Percentiles rank a stretch among this genome's conserved stretches.
These are phyloP conservation scores for Trichoderma sp. DNA, from an alignment of 2,329 filamentous ascomycete species.

Conservation along the genomic window DNA sequence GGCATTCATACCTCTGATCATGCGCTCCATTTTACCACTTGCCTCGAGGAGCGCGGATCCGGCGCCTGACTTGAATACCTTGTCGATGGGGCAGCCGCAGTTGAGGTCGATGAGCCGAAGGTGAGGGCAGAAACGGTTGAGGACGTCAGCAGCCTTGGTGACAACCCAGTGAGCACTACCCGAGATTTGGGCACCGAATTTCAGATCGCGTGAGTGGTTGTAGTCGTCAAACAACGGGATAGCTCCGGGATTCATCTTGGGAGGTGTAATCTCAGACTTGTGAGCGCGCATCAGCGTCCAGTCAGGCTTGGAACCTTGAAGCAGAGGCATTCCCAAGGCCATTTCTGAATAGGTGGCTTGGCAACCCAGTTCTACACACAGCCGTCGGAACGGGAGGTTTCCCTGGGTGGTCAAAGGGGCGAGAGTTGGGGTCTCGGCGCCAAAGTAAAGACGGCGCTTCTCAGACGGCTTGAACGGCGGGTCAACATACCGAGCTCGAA, in stretches of 20 bases:
- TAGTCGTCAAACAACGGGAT: slow-evolving; percentile 71
- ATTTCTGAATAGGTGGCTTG: slow-evolving; percentile 98
- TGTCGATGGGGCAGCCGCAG: slow-evolving; percentile 95
- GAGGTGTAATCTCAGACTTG: slow-evolving; percentile 75
- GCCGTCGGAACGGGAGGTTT: slow-evolving; percentile 89
- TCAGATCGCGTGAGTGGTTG: slow-evolving; percentile 79
- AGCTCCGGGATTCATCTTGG: slow-evolving; percentile 62
- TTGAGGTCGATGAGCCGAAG: slow-evolving; percentile 93
- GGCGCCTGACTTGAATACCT: slow-evolving; percentile 84
- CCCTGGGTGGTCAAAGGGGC: slow-evolving; percentile 96
- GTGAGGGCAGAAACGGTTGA: slow-evolving; percentile 76
- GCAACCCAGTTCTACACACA: slow-evolving; percentile 87
- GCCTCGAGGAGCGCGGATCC: slow-evolving; percentile 92
- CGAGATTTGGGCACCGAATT: slow-evolving; percentile 90
- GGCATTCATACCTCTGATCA: slow-evolving; percentile 92
- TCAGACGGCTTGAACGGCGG: slow-evolving; percentile 88
- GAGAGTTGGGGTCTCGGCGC: slow-evolving; percentile 88
- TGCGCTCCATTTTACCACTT: slow-evolving; percentile 87
- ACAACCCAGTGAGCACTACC: slow-evolving; percentile 91
- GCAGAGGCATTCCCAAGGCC: slow-evolving; percentile 87
- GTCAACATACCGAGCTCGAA: slow-evolving; percentile 80
- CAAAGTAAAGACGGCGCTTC: slow-evolving; percentile 92
- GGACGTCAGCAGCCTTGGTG: slow-evolving; percentile 81
- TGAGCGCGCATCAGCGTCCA: slow-evolving; percentile 96
- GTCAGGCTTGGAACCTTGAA: slow-evolving; percentile 88